These are phyloP conservation scores for Candida insectalens DNA, from an alignment of 805 yeast genomes.

Conservation along the genomic window DNA sequence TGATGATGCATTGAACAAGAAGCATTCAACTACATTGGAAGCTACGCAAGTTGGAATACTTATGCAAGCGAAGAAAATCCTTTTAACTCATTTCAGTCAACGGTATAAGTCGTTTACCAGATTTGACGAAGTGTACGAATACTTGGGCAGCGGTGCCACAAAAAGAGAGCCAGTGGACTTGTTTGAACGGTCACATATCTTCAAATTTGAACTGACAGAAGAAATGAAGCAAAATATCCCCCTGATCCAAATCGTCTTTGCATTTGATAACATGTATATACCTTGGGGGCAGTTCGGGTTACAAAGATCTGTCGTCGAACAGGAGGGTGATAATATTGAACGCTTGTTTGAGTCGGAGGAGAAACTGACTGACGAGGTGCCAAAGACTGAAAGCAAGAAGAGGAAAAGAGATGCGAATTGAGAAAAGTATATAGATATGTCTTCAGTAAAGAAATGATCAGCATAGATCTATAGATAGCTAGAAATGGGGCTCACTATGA, in stretches of 20 bases:
- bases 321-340: constrained; percentile 20
- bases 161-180: background rate
- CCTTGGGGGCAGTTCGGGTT: constrained; percentile 32
- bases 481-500: too few relatives aligned
- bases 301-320: constrained; percentile 20
- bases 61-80: constrained; percentile 64
- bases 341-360: constrained; percentile 16
- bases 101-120: constrained; percentile 55
- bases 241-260: constrained; percentile 31
- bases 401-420: background rate
- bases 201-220: too few relatives aligned
- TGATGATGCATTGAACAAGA: constrained; percentile 71
- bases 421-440: background rate
- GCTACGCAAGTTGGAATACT: constrained; percentile 61
- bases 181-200: too few relatives aligned
- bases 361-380: constrained; percentile 9
- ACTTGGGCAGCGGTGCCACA: constrained; percentile 6
- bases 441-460: too few relatives aligned
- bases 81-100: constrained; percentile 89
- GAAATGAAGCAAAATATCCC: constrained; percentile 17
- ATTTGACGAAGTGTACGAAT: constrained; percentile 15
- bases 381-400: background rate
- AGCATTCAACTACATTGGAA: constrained; percentile 83
- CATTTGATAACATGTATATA: constrained; percentile 59
- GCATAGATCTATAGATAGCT: too few relatives aligned